phyloP scores from a whole-genome alignment of 306 rosid genomes.

The Trifolium subterraneum region DNA sequence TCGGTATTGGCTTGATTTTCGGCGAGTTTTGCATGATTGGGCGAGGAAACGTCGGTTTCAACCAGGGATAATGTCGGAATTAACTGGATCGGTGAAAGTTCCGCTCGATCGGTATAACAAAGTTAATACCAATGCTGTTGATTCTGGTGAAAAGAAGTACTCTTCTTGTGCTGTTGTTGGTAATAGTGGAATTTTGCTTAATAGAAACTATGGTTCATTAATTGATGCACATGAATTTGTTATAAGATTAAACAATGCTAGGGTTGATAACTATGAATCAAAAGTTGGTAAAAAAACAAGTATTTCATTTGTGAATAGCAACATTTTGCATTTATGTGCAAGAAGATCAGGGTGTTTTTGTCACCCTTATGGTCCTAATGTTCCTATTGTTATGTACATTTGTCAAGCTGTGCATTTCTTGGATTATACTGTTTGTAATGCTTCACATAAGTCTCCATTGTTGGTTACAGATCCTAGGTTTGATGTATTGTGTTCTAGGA shows the following conservation, averaged over 20 bases:
- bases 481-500: constrained; percentile 70
- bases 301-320: constrained; percentile 87
- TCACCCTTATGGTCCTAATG: constrained; percentile 79
- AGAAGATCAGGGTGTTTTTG: constrained; percentile 84
- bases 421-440: constrained; percentile 79
- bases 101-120: constrained; percentile 55
- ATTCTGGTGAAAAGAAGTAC: constrained; percentile 45
- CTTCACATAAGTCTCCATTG: constrained; percentile 72
- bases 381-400: constrained; percentile 84
- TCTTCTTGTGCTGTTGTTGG: constrained; percentile 90
- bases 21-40: constrained; percentile 72
- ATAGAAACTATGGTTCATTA: constrained; percentile 58
- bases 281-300: constrained; percentile 88
- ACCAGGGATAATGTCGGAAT: constrained; percentile 66
- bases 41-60: constrained; percentile 65
- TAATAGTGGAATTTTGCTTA: constrained; percentile 89
- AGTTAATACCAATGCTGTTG: background rate
- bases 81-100: constrained; percentile 55
- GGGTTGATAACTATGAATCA: constrained; percentile 51
- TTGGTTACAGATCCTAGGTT: constrained; percentile 85
- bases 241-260: constrained; percentile 87
- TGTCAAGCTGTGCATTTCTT: constrained; percentile 92
- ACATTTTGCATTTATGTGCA: constrained; percentile 87
- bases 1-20: constrained; percentile 81
- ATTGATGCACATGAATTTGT: constrained; percentile 84